phyloP scores from a whole-genome alignment of 2,329 filamentous ascomycete genomes.

The Ophiocordyceps robertsii region DNA sequence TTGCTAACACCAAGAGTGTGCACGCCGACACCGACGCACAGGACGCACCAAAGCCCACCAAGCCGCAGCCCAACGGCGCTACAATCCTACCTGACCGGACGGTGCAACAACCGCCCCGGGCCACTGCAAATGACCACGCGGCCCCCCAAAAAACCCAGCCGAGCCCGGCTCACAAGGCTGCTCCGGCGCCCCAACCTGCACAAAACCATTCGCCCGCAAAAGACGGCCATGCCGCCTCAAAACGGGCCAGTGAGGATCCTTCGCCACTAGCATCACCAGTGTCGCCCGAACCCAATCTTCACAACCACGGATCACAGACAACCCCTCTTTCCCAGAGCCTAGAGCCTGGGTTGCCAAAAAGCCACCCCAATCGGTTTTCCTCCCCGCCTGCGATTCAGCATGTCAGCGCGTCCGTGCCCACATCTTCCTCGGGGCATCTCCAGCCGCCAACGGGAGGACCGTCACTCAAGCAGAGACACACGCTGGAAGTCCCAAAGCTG shows the following conservation, averaged over 20 bases:
- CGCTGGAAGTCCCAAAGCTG: constrained; percentile 69
- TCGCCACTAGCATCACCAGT: neutral
- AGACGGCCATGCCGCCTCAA: neutral
- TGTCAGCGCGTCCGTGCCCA: constrained; percentile 18
- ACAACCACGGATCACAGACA: neutral
- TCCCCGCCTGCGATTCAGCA: constrained; percentile 41
- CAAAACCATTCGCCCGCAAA: neutral
- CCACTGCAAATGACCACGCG: constrained; percentile 6
- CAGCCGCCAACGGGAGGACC: constrained; percentile 31
- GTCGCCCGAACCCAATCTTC: neutral
- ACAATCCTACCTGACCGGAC: constrained; percentile 16
- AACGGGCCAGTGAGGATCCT: neutral
- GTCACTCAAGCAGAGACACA: constrained; percentile 69
- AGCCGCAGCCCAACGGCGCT: constrained; percentile 13
- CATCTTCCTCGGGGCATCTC: constrained; percentile 35
- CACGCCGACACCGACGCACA: constrained; percentile 16
- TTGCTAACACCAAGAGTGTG: constrained; percentile 40
- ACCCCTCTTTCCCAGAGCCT: neutral
- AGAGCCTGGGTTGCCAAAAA: constrained; percentile 1
- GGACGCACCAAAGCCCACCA: constrained; percentile 11
- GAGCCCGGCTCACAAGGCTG: neutral
- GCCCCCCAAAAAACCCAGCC: neutral
- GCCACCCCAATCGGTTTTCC: constrained; percentile 45
- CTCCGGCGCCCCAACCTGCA: neutral
- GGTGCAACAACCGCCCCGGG: constrained; percentile 7